Percentiles rank a stretch among this genome's conserved stretches.
Conservation (phyloP, 2,329 filamentous ascomycete species). For the Fusarium citri region DNA sequence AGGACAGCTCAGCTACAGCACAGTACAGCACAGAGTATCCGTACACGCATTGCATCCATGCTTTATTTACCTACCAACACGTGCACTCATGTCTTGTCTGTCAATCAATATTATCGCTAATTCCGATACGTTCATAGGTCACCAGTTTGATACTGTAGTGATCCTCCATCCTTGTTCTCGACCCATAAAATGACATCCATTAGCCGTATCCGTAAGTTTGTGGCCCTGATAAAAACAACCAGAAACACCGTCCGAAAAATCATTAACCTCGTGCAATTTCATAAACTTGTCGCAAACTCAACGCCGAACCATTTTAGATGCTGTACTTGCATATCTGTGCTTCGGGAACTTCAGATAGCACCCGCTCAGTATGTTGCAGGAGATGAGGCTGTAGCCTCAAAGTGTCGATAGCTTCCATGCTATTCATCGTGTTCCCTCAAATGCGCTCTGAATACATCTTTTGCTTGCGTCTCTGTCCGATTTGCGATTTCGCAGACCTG, state of each 20-base stretch:
- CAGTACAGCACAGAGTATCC: background rate
- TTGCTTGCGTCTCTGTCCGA: background rate
- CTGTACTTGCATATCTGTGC: constrained; percentile 22
- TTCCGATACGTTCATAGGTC: constrained; percentile 41
- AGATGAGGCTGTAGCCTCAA: background rate
- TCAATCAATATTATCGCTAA: constrained; percentile 43
- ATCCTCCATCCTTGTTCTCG: constrained; percentile 14
- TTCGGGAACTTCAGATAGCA: constrained; percentile 10
- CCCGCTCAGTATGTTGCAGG: background rate
- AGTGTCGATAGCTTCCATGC: background rate
- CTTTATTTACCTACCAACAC: background rate
- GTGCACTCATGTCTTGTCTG: constrained; percentile 13
- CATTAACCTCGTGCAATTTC: constrained; percentile 35
- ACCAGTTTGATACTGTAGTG: constrained; percentile 7
- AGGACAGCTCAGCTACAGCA: too few species aligned
- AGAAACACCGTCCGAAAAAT: constrained; percentile 28
- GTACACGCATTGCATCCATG: background rate
- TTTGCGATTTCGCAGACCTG: background rate
- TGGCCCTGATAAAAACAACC: constrained; percentile 19
- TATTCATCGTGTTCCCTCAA: background rate
- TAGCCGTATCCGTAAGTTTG: constrained; percentile 1
- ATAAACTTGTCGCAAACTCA: constrained; percentile 33
- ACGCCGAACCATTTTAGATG: constrained; percentile 34
- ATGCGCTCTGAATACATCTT: background rate
- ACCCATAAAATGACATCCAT: constrained; percentile 12